phyloP scores from a whole-genome alignment of 805 yeast species.

The Starmerella lactis-condensi region DNA sequence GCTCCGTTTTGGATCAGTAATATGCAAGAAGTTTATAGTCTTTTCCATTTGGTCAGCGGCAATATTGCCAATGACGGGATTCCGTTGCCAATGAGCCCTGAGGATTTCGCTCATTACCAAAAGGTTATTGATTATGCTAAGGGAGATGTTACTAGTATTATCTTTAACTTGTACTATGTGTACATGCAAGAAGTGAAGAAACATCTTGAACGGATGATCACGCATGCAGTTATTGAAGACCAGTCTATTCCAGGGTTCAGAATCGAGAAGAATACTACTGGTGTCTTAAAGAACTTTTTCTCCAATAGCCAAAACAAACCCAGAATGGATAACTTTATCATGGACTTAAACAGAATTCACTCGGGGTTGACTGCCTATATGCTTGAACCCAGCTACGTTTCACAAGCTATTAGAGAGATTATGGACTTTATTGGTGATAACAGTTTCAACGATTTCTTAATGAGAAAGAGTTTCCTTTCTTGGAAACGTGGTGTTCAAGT shows the following conservation, averaged over 20 bases:
- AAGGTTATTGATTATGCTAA: conserved; percentile 76
- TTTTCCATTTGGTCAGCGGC: conserved; percentile 81
- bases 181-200: conserved; percentile 94
- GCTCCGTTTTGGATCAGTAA: conserved; percentile 97
- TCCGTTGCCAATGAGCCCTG: conserved; percentile 68
- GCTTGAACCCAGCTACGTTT: conserved; percentile 67
- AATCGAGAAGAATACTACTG: conserved; percentile 60
- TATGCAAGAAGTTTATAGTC: conserved; percentile 85
- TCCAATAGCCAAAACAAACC: conserved; percentile 33
- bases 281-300: conserved; percentile 65
- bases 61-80: conserved; percentile 72
- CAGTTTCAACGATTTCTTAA: conserved; percentile 85
- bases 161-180: conserved; percentile 84
- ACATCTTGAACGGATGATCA: conserved; percentile 72
- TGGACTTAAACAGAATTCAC: conserved; percentile 73
- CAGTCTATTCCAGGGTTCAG: conserved; percentile 93
- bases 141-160: conserved; percentile 82
- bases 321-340: conserved; percentile 86
- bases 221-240: conserved; percentile 85
- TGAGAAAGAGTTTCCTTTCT: conserved; percentile 83
- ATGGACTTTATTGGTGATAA: conserved; percentile 74
- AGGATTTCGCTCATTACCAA: conserved; percentile 77
- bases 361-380: conserved; percentile 87
- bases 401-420: conserved; percentile 66
- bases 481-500: conserved; percentile 97